Percentiles rank a stretch among this genome's conserved stretches.
Conservation (phyloP, 768 basidiomycete genomes). For the Baorangia bicolor region DNA sequence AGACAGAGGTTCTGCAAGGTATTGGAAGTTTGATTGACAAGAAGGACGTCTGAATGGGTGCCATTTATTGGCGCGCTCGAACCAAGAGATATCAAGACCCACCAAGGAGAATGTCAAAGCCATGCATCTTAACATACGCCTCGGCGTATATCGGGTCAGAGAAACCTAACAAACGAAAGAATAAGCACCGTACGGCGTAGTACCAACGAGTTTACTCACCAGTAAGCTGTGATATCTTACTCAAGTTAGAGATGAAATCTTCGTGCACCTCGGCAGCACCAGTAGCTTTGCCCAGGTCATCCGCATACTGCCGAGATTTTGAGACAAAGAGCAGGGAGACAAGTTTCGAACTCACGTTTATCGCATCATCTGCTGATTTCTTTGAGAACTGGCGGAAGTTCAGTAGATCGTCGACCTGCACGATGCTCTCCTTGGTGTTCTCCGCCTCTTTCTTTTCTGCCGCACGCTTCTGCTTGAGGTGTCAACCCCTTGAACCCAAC, state of each 20-base stretch:
- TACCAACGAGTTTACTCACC: slow-evolving; percentile 43
- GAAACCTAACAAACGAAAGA: slow-evolving; percentile 58
- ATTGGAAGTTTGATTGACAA: slow-evolving; percentile 93
- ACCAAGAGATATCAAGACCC: slow-evolving; percentile 11
- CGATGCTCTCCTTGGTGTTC: slow-evolving; percentile 54
- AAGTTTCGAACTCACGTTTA: slow-evolving; percentile 52
- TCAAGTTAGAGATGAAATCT: slow-evolving; percentile 93
- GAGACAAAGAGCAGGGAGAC: neutral
- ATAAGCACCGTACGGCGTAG: neutral
- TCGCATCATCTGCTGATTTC: slow-evolving; percentile 78
- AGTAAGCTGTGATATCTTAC: slow-evolving; percentile 89
- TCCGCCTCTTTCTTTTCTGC: slow-evolving; percentile 89
- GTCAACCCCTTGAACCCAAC: neutral
- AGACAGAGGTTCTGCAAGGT: slow-evolving; percentile 96
- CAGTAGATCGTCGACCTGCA: slow-evolving; percentile 93
- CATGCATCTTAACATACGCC: slow-evolving; percentile 95
- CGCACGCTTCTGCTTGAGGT: slow-evolving; percentile 67
- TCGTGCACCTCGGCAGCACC: slow-evolving; percentile 81
- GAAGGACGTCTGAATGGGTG: slow-evolving; percentile 69
- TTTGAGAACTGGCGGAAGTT: slow-evolving; percentile 94
- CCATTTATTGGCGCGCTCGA: neutral
- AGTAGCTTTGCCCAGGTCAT: slow-evolving; percentile 87
- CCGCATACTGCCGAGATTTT: slow-evolving; percentile 62
- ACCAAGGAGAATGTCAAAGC: slow-evolving; percentile 95
- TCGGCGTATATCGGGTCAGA: slow-evolving; percentile 99